Evolutionary conservation across 2,329 filamentous ascomycete species (phyloP), one percentile per base, ranked within the genome.

Genomic region (Sphaerulina vaccinii): DNA sequence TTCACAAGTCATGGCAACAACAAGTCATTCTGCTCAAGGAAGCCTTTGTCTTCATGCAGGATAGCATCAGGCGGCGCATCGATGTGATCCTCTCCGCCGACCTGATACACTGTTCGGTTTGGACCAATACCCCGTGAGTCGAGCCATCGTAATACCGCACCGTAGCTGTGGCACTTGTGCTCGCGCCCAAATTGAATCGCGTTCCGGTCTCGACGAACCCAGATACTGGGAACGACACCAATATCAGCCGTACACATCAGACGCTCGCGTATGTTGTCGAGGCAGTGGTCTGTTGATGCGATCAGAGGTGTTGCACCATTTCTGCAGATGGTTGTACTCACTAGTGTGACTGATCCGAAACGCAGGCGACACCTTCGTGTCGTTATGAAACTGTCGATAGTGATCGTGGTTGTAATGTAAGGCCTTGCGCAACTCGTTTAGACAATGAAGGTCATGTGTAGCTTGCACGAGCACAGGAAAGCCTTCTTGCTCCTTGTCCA

Each of bases 131-230:
- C 24, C 2, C 24, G 24, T 3, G 24, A 29, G 8, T 29, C 4
- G 24, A 29, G 24, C 24, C 24, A 29, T 29, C 24, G 24, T 18
- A 52, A n/a, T 42, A 52, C n/a, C 3, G 24, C 42, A 18, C 35
- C 36, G 24, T 52, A 47, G 36, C 10, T 42, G 22, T 52, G 37
- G 23, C 49, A 52, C 19, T 52, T 52, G 16, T 47, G 49, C 19
- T 52, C 15, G 7, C 41, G 13, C 5, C 49, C 42, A 18, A 52
- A 52, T n/a, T 32, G 49, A 22, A 32, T 24, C 18, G 19, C 18
- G 19, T 33, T 52, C 2, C 41, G 19, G 10, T 40, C 23, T 11
- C 7, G 33, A 11, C 21, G 16, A 1, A 24, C 16, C 49, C 49
- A 52, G 8, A 47, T 32, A 3, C 7, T 24, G 3, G 49, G 41